A percentile compares a stretch with the other conserved stretches of the same genome.
phyloP scores from a whole-genome alignment of 108 stramenopile genomes.

The Thalassiosira profunda region DNA sequence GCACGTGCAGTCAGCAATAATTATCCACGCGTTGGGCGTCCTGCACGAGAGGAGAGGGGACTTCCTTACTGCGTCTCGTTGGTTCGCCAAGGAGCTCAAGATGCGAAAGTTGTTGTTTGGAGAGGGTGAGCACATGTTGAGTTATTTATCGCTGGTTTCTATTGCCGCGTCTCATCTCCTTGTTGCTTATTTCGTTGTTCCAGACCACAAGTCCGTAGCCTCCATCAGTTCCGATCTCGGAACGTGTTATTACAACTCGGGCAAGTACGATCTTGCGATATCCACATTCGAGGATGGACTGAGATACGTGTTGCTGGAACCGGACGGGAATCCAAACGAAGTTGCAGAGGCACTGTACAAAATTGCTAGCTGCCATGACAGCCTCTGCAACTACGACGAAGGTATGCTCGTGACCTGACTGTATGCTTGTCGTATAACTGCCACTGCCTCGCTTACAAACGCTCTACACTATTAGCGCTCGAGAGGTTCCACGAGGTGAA shows the following conservation, averaged over 20 bases:
- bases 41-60: slow-evolving; percentile 42
- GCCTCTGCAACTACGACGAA: slow-evolving; percentile 48
- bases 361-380: slow-evolving; percentile 57
- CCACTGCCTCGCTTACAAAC: too few relatives aligned
- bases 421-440: too few relatives aligned
- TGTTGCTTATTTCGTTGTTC: background rate
- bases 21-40: slow-evolving; percentile 45
- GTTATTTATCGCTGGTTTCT: too few relatives aligned
- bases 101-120: slow-evolving; percentile 34
- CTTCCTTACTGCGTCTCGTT: slow-evolving; percentile 34
- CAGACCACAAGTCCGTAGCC: slow-evolving; percentile 33
- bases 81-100: slow-evolving; percentile 36
- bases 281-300: slow-evolving; percentile 30
- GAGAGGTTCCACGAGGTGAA: slow-evolving; percentile 42
- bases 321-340: slow-evolving; percentile 25
- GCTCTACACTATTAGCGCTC: slow-evolving; percentile 13
- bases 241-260: slow-evolving; percentile 39
- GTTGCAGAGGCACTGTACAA: slow-evolving; percentile 48
- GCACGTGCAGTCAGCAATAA: slow-evolving; percentile 33
- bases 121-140: slow-evolving; percentile 38
- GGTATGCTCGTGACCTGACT: slow-evolving; percentile 16
- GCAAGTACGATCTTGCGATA: slow-evolving; percentile 47
- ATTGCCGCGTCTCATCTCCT: too few relatives aligned
- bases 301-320: slow-evolving; percentile 24
- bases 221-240: slow-evolving; percentile 38